Percentiles rank a stretch among this genome's conserved stretches.
These are phyloP conservation scores for Corymbia citriodora DNA, from an alignment of 441 rosid species.

Conservation along the genomic window DNA sequence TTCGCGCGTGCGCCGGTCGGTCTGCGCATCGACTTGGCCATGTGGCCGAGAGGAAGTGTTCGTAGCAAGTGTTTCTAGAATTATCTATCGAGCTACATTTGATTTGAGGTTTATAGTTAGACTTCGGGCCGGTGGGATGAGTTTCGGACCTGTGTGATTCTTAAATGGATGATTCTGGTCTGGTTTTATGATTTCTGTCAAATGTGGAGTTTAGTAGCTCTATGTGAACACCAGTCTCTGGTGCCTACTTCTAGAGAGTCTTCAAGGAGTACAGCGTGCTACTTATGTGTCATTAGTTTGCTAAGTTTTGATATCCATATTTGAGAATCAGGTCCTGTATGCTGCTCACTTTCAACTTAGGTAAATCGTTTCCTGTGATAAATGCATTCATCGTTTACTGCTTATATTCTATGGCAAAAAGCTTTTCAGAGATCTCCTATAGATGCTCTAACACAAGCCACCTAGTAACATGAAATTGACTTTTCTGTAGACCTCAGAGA, in stretches of 20 bases:
- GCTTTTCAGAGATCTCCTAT: background rate
- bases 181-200: background rate
- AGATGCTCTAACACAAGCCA: background rate
- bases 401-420: background rate
- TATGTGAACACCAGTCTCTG: background rate
- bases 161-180: background rate
- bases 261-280: background rate
- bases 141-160: background rate
- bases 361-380: background rate
- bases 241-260: background rate
- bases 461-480: background rate
- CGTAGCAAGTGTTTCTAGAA: background rate
- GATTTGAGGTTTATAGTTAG: background rate
- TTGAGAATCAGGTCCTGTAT: background rate
- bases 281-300: background rate
- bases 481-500: background rate
- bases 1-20: background rate
- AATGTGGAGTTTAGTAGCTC: background rate
- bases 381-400: background rate
- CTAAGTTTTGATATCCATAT: background rate
- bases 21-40: background rate
- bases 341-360: background rate
- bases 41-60: background rate
- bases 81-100: background rate
- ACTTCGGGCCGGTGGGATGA: background rate